These are phyloP conservation scores for Xylaria sp. DNA, from an alignment of 2,329 filamentous ascomycete species.

Conservation along the genomic window DNA sequence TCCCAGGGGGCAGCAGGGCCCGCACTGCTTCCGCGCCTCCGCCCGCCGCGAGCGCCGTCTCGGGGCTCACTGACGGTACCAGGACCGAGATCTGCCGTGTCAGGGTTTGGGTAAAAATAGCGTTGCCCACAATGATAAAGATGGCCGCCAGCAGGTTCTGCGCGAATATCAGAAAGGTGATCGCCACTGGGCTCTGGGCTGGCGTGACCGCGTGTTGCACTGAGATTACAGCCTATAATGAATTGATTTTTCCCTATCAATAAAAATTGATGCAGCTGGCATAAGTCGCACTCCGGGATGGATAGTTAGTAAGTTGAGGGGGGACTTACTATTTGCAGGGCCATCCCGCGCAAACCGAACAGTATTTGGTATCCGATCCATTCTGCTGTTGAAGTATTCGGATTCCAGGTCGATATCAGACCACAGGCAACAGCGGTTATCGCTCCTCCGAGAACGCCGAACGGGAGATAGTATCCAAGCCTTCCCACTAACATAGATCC, in stretches of 20 bases:
- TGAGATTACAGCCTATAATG: conserved; percentile 18
- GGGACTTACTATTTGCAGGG: conserved; percentile 9
- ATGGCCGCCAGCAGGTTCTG: conserved; percentile 1
- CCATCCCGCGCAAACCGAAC: conserved; percentile 18
- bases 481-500: conserved; percentile 3
- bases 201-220: conserved; percentile 17
- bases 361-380: conserved; percentile 25
- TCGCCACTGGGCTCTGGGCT: conserved; percentile 5
- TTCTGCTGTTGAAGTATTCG: conserved; percentile 2
- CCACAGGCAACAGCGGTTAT: conserved; percentile 11
- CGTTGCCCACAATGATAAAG: conserved; percentile 9
- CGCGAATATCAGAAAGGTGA: conserved; percentile 15
- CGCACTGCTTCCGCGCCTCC: conserved; percentile 22
- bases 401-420: conserved; percentile 20
- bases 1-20: conserved; percentile 13
- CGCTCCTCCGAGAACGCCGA: conserved; percentile 7
- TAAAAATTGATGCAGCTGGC: not conserved
- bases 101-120: conserved; percentile 19
- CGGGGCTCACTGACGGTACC: conserved; percentile 15
- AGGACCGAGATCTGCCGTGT: not conserved
- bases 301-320: not conserved
- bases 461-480: conserved; percentile 23
- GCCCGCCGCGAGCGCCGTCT: conserved; percentile 17
- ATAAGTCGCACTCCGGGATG: not conserved
- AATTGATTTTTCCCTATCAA: not conserved